These are phyloP conservation scores for Lunularia cruciata DNA, from an alignment of 225 moss, liverwort and hornwort genomes.

Conservation along the genomic window DNA sequence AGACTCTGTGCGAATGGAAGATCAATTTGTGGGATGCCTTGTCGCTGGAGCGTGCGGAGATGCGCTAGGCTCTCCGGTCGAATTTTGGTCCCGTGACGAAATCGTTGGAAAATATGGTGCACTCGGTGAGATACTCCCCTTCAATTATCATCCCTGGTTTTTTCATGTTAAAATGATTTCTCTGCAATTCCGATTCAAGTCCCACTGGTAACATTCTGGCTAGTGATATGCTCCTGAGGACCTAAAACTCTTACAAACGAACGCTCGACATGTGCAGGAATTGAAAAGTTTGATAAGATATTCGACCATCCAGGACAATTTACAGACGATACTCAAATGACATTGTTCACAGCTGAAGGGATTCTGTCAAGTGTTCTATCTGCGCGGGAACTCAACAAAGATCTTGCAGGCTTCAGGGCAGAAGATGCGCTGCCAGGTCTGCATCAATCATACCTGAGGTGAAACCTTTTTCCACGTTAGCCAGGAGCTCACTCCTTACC, in stretches of 20 bases:
- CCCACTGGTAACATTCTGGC: no score
- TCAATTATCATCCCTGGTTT: background rate
- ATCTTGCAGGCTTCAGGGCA: constrained; percentile 25
- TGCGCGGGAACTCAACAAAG: background rate
- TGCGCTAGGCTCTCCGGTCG: constrained; percentile 41
- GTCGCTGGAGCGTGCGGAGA: constrained; percentile 48
- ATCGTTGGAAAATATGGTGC: constrained; percentile 39
- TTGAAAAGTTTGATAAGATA: constrained; percentile 18
- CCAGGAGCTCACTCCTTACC: no score
- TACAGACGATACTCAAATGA: constrained; percentile 53
- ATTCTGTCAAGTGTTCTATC: constrained; percentile 28
- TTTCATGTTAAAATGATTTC: background rate
- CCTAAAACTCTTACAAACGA: background rate
- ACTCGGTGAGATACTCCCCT: constrained; percentile 22
- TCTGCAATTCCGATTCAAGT: background rate
- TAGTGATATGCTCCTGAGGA: background rate
- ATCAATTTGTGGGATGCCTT: constrained; percentile 39
- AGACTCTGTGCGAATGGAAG: no score
- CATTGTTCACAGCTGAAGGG: constrained; percentile 47
- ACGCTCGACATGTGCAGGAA: constrained; percentile 27
- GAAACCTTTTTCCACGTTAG: background rate
- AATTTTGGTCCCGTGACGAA: constrained; percentile 10
- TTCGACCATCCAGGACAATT: constrained; percentile 32
- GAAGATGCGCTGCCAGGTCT: constrained; percentile 43
- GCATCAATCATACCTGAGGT: constrained; percentile 45